phyloP scores from a whole-genome alignment of 352 stramenopile species.

The Blastocystis sp. region DNA sequence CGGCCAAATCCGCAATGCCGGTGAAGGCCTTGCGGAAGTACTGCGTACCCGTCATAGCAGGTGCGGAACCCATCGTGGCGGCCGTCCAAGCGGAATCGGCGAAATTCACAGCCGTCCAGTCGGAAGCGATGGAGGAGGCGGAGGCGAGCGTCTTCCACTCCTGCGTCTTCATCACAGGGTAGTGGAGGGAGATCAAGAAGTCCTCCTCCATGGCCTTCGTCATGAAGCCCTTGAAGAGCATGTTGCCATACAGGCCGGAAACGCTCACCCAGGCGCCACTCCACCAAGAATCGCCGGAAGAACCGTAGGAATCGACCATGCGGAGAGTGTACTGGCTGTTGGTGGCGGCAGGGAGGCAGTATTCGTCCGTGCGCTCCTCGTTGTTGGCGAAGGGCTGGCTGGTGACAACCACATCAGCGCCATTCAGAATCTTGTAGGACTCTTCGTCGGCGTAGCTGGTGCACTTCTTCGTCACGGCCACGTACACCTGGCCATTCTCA shows the following conservation, averaged over 20 bases:
- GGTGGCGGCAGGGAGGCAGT: background rate
- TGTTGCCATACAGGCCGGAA: constrained; percentile 39
- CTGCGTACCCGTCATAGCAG: too few relatives aligned
- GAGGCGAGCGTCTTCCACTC: too few relatives aligned
- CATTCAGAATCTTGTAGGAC: background rate
- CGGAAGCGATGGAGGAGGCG: too few relatives aligned
- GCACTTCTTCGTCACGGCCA: background rate
- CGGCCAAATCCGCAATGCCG: too few relatives aligned
- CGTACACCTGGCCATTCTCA: background rate
- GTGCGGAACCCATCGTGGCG: too few relatives aligned
- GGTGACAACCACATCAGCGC: background rate
- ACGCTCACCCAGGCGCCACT: constrained; percentile 6
- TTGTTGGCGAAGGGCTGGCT: background rate
- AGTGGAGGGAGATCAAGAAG: constrained; percentile 30
- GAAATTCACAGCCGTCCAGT: background rate
- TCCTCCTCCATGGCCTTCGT: background rate
- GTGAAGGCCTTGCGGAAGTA: too few relatives aligned
- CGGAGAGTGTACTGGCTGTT: constrained; percentile 34
- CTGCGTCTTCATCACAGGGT: background rate
- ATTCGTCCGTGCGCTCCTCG: background rate
- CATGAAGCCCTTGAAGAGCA: constrained; percentile 30
- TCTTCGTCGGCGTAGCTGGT: background rate
- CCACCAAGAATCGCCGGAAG: background rate
- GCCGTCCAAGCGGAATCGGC: too few relatives aligned
- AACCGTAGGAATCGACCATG: background rate